Percentiles rank a stretch among this genome's conserved stretches.
Evolutionary conservation across 78 protist species (phyloP).

Genomic region (Salpingoeca rosetta): DNA sequence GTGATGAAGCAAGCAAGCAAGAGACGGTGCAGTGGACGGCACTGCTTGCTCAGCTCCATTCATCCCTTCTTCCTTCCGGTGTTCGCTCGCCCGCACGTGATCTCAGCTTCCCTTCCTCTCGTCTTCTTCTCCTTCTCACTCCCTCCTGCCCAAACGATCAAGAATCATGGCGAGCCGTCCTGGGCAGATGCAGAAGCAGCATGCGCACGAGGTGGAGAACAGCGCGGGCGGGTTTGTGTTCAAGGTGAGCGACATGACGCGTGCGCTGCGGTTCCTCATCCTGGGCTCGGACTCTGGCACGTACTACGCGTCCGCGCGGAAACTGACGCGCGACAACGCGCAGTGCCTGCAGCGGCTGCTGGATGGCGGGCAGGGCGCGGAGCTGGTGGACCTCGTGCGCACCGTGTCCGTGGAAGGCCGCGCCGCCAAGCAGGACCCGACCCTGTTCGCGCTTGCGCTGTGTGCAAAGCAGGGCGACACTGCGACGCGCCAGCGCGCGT

Average conservation of each 20-base stretch:
- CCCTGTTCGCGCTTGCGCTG: conserved; percentile 17
- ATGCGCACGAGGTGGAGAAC: neutral
- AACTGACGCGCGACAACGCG: neutral
- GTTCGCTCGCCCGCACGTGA: too few species aligned
- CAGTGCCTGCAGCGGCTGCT: neutral
- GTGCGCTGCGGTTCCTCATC: conserved; percentile 8
- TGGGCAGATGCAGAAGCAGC: too few species aligned
- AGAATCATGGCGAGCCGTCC: too few species aligned
- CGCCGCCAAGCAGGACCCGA: conserved; percentile 1
- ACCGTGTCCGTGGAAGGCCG: neutral
- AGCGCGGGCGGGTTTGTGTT: neutral
- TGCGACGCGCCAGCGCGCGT: neutral
- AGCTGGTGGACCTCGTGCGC: neutral
- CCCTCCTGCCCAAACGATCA: too few species aligned
- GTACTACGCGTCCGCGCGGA: neutral
- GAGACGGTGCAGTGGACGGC: too few species aligned
- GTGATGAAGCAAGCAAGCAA: too few species aligned
- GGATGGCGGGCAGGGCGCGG: neutral
- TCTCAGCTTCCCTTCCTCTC: too few species aligned
- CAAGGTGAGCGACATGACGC: neutral
- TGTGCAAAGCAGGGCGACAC: neutral
- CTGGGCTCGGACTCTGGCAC: conserved; percentile 20
- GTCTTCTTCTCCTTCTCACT: too few species aligned
- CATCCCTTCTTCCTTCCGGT: too few species aligned
- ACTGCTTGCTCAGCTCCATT: too few species aligned